A percentile compares a stretch with the other conserved stretches of the same genome.
phyloP scores from a whole-genome alignment of 805 yeast species.

The Scheffersomyces coipomensis region DNA sequence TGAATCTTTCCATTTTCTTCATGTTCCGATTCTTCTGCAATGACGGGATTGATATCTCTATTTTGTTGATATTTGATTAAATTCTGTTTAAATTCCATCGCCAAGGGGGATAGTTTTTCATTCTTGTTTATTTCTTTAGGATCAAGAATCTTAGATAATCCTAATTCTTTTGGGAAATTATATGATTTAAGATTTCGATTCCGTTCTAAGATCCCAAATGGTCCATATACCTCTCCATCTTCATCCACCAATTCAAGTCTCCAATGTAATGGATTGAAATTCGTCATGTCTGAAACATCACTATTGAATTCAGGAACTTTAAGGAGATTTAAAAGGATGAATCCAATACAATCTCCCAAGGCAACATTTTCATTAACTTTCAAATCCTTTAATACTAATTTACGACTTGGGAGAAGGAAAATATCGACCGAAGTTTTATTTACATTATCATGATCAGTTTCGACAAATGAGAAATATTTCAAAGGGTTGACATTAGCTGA shows the following conservation, averaged over 20 bases:
- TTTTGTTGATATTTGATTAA: conserved; percentile 14
- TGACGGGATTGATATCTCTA: conserved; percentile 9
- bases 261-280: conserved; percentile 66
- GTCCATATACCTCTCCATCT: conserved; percentile 90
- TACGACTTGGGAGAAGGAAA: conserved; percentile 32
- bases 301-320: conserved; percentile 20
- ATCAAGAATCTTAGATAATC: conserved; percentile 61
- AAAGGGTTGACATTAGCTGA: conserved; percentile 43
- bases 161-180: conserved; percentile 76
- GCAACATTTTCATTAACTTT: conserved; percentile 24
- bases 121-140: conserved; percentile 44
- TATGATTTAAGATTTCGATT: conserved; percentile 63
- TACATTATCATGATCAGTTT: conserved; percentile 7
- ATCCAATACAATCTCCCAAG: conserved; percentile 42
- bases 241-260: conserved; percentile 83
- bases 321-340: conserved; percentile 27
- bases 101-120: conserved; percentile 54
- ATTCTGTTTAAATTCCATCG: conserved; percentile 36
- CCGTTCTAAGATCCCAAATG: conserved; percentile 84
- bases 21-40: conserved; percentile 7
- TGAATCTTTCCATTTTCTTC: conserved; percentile 3
- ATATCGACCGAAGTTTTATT: conserved; percentile 16
- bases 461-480: conserved; percentile 35
- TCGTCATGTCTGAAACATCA: conserved; percentile 5
- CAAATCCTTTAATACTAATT: conserved; percentile 22